Percentiles rank a stretch among this genome's conserved stretches.
Conservation (phyloP, 139 green algal species). For the Chlamydomonas asymmetrica region DNA sequence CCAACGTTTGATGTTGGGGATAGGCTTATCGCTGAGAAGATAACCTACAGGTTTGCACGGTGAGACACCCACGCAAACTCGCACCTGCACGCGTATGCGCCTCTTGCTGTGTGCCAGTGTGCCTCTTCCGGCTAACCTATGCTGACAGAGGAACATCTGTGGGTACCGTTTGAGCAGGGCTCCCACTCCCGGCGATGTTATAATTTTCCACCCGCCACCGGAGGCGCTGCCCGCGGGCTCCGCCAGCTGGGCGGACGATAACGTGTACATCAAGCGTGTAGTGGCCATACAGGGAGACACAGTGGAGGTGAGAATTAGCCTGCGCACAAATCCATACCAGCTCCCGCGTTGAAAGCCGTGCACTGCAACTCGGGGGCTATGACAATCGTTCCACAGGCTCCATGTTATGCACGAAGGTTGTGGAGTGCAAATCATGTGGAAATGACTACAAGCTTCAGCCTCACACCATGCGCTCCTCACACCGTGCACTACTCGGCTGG, state of each 20-base stretch:
- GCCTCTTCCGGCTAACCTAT: background rate
- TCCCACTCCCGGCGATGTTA: constrained; percentile 81
- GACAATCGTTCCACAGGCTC: background rate
- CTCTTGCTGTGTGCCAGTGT: too few species aligned
- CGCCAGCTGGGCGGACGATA: constrained; percentile 78
- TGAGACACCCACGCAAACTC: too few species aligned
- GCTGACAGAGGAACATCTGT: too few species aligned
- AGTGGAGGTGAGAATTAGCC: constrained; percentile 89
- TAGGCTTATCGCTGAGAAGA: constrained; percentile 94
- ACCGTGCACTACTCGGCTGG: too few species aligned
- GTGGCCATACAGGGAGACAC: constrained; percentile 87
- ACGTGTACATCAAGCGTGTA: constrained; percentile 98
- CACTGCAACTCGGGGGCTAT: too few species aligned
- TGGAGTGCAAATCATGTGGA: background rate
- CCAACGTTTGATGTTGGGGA: constrained; percentile 96
- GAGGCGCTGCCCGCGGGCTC: constrained; percentile 15
- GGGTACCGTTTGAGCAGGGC: constrained; percentile 34
- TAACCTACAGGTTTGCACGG: constrained; percentile 95
- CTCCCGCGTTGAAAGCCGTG: too few species aligned
- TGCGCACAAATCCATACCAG: too few species aligned
- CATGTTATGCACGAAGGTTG: background rate
- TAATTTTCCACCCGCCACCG: constrained; percentile 91
- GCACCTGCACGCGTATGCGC: too few species aligned
- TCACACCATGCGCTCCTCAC: too few species aligned
- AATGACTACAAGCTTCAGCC: too few species aligned